A percentile compares a stretch with the other conserved stretches of the same genome.
Evolutionary conservation across 108 stramenopile species (phyloP).

Genomic region (Discostella pseudostelligera): DNA sequence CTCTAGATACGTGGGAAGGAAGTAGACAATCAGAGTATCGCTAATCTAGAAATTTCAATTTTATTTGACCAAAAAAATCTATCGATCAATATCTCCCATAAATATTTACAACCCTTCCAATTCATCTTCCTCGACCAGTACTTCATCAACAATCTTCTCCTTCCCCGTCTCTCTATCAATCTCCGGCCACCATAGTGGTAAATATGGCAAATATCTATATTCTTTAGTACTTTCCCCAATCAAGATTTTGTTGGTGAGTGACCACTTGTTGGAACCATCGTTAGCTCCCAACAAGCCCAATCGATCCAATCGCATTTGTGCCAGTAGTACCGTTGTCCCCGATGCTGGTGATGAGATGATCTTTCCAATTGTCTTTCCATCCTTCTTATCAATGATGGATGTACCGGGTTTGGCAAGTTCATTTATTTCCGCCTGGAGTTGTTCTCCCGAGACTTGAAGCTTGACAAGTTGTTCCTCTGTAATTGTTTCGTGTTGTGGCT

Average conservation of each 20-base stretch:
- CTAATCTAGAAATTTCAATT: not conserved
- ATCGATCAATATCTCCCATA: not conserved
- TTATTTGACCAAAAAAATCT: not conserved
- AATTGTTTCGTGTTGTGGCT: conserved; percentile 23
- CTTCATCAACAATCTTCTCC: conserved; percentile 44
- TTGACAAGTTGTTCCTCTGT: conserved; percentile 40
- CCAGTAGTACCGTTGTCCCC: conserved; percentile 78
- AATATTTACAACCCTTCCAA: conserved; percentile 10
- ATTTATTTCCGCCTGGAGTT: conserved; percentile 46
- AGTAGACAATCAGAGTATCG: not conserved
- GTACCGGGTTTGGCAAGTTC: conserved; percentile 46
- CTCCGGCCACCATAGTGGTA: conserved; percentile 87
- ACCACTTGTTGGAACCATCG: conserved; percentile 40
- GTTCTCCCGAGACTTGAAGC: conserved; percentile 39
- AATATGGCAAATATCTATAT: conserved; percentile 77
- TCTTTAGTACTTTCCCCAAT: conserved; percentile 64
- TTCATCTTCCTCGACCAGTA: conserved; percentile 5
- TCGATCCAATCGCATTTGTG: conserved; percentile 80
- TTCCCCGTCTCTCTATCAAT: conserved; percentile 75
- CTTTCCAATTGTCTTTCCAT: conserved; percentile 83
- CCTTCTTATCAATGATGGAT: conserved; percentile 70
- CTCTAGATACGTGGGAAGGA: not conserved
- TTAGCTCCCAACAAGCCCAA: conserved; percentile 54
- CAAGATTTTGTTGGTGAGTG: conserved; percentile 63
- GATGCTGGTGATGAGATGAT: conserved; percentile 67